Percentiles rank a stretch among this genome's conserved stretches.
These are phyloP conservation scores for Quercus ilex DNA, from an alignment of 306 rosid species.

Conservation along the genomic window DNA sequence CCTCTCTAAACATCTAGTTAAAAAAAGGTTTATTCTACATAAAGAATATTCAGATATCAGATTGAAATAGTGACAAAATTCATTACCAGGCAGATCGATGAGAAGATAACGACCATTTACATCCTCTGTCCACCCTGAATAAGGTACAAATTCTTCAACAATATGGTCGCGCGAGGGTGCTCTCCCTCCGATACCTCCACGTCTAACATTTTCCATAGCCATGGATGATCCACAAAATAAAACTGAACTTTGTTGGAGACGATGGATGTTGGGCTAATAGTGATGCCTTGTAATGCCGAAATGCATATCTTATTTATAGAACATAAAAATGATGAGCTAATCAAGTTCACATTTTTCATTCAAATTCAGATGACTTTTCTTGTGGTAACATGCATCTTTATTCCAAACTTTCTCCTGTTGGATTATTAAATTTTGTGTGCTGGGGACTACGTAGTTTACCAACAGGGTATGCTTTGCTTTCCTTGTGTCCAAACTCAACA, in stretches of 20 bases:
- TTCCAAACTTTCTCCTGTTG: conserved; percentile 51
- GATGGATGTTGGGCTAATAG: neutral
- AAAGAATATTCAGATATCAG: neutral
- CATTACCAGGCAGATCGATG: conserved; percentile 74
- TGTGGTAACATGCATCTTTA: conserved; percentile 33
- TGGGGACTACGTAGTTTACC: conserved; percentile 4
- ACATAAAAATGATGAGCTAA: neutral
- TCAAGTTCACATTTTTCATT: neutral
- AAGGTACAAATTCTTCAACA: conserved; percentile 44
- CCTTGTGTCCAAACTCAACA: conserved; percentile 19
- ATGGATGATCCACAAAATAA: conserved; percentile 16
- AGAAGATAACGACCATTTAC: conserved; percentile 50
- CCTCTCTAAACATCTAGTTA: neutral
- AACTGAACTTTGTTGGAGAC: neutral
- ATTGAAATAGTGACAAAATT: neutral
- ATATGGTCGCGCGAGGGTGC: conserved; percentile 1
- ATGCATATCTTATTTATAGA: conserved; percentile 16
- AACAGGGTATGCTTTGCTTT: conserved; percentile 42
- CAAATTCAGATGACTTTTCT: conserved; percentile 31
- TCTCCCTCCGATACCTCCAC: conserved; percentile 27
- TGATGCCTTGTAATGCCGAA: conserved; percentile 7
- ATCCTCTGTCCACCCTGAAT: conserved; percentile 59
- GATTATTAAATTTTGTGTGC: conserved; percentile 28
- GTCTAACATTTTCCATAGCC: conserved; percentile 34
- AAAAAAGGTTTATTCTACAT: too few species aligned